Evolutionary conservation across 352 stramenopile species (phyloP).

Genomic region (Phytophthora sansomeana): DNA sequence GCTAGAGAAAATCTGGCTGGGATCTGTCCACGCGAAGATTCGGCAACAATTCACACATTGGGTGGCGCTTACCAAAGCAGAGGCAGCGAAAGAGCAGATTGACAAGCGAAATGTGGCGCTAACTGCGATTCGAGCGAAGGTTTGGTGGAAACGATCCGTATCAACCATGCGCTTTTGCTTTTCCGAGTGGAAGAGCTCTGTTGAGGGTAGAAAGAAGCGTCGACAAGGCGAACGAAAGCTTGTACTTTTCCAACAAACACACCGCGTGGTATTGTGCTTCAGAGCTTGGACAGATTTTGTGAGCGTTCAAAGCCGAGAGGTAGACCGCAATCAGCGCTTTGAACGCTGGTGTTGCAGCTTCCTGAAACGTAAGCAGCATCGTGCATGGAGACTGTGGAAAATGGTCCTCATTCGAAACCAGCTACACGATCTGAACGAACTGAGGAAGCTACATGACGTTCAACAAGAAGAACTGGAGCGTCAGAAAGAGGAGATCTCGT

Average conservation of each 20-base stretch:
- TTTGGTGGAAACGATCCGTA: constrained; percentile 49
- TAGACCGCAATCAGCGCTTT: constrained; percentile 24
- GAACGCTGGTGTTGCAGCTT: constrained; percentile 18
- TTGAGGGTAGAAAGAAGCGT: constrained; percentile 8
- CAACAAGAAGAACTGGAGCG: constrained; percentile 25
- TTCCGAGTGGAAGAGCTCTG: constrained; percentile 33
- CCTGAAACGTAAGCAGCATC: constrained; percentile 16
- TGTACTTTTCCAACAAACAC: constrained; percentile 10
- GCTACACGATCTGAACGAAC: constrained; percentile 14
- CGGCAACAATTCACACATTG: constrained; percentile 48
- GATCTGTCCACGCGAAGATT: constrained; percentile 46
- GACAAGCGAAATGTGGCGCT: constrained; percentile 37
- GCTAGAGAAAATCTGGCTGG: constrained; percentile 47
- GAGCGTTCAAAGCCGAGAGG: not conserved
- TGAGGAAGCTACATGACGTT: constrained; percentile 13
- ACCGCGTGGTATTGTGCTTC: constrained; percentile 24
- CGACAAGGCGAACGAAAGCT: constrained; percentile 31
- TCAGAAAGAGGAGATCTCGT: constrained; percentile 24
- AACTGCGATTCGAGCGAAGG: constrained; percentile 38
- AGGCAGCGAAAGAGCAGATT: constrained; percentile 28
- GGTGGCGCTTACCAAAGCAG: constrained; percentile 15
- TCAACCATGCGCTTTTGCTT: constrained; percentile 38
- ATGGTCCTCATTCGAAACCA: constrained; percentile 29
- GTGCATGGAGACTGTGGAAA: constrained; percentile 33
- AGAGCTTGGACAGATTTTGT: constrained; percentile 26